A percentile compares a stretch with the other conserved stretches of the same genome.
Evolutionary conservation across 108 stramenopile genomes (phyloP).

Genomic region (Cyclotella distinguenda): DNA sequence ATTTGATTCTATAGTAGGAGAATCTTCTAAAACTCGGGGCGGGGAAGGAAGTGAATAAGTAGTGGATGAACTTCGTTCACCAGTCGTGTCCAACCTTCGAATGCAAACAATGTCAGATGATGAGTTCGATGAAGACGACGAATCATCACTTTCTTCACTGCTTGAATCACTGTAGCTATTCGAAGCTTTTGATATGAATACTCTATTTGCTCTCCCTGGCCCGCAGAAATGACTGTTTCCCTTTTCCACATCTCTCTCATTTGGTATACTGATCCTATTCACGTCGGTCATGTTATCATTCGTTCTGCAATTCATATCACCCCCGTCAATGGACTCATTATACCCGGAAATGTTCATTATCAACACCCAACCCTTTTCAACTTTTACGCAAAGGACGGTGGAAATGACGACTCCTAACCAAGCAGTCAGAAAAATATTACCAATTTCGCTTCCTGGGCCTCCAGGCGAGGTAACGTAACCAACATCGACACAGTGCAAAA

Average conservation of each 20-base stretch:
- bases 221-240: background rate
- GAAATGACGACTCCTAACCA: conserved; percentile 24
- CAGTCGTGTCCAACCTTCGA: background rate
- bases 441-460: conserved; percentile 25
- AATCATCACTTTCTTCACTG: background rate
- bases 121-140: conserved; percentile 13
- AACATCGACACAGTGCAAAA: conserved; percentile 21
- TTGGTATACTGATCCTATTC: no score
- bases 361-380: conserved; percentile 4
- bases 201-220: background rate
- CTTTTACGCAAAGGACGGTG: conserved; percentile 17
- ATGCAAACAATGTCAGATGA: background rate
- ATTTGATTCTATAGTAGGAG: no score
- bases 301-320: background rate
- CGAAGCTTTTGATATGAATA: background rate
- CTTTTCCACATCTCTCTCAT: conserved; percentile 6
- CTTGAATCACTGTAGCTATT: background rate
- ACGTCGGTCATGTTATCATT: background rate
- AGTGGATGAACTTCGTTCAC: conserved; percentile 8
- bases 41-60: conserved; percentile 25
- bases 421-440: conserved; percentile 24
- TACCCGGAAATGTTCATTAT: background rate
- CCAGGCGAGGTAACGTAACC: conserved; percentile 21
- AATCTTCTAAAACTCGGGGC: conserved; percentile 4
- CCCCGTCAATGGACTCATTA: background rate